These are phyloP conservation scores for Juncus inflexus DNA, from an alignment of 176 grass and related monocot genomes.

Conservation along the genomic window DNA sequence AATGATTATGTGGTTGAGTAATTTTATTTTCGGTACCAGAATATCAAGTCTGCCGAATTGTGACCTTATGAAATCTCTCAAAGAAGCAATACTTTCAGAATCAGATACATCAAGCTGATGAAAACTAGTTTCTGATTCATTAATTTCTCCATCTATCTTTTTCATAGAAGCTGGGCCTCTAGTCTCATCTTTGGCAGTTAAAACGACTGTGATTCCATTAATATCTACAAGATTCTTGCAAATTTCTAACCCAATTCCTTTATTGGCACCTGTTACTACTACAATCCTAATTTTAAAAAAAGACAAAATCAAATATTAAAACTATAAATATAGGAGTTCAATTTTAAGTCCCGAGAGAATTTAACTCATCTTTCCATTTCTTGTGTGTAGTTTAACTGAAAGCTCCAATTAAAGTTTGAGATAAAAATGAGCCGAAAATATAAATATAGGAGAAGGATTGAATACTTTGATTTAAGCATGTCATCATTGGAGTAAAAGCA, in stretches of 20 bases:
- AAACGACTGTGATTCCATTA: slow-evolving; percentile 36
- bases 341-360: too few species aligned
- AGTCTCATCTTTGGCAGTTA: slow-evolving; percentile 61
- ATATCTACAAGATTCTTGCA: slow-evolving; percentile 42
- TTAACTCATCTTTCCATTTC: too few species aligned
- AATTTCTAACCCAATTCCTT: slow-evolving; percentile 53
- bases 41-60: slow-evolving; percentile 66
- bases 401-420: too few species aligned
- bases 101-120: slow-evolving; percentile 58
- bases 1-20: not conserved
- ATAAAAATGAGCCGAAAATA: too few species aligned
- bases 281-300: slow-evolving; percentile 30
- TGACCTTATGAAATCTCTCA: slow-evolving; percentile 29
- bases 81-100: slow-evolving; percentile 25
- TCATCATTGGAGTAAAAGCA: too few species aligned
- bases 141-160: slow-evolving; percentile 23
- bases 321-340: too few species aligned
- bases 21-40: slow-evolving; percentile 28
- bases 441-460: too few species aligned
- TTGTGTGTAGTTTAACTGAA: too few species aligned
- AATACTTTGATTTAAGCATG: too few species aligned
- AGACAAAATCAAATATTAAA: too few species aligned
- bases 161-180: slow-evolving; percentile 35
- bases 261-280: slow-evolving; percentile 71
- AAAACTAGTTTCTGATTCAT: slow-evolving; percentile 25